Percentiles rank a stretch among this genome's conserved stretches.
phyloP scores from a whole-genome alignment of 495 filamentous ascomycete species.

The Hypomontagnella submonticulosa region DNA sequence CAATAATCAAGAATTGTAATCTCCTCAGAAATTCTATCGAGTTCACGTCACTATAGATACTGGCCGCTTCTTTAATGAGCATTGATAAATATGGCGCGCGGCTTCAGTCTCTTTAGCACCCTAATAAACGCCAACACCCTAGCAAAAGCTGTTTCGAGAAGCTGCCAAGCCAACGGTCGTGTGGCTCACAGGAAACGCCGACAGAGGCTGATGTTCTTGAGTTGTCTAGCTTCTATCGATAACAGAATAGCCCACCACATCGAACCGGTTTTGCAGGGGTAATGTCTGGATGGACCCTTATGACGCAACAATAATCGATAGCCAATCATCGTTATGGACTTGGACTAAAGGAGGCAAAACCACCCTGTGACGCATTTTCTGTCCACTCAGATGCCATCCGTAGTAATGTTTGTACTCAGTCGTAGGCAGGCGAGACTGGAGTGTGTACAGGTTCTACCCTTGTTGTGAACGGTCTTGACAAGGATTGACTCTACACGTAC shows the following conservation, averaged over 20 bases:
- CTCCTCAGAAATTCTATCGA: no score
- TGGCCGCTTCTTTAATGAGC: no score
- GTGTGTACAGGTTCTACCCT: constrained; percentile 7
- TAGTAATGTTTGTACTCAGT: background rate
- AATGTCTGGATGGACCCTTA: constrained; percentile 21
- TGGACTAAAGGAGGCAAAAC: constrained; percentile 47
- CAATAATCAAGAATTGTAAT: no score
- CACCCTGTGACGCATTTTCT: constrained; percentile 20
- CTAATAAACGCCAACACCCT: constrained; percentile 11
- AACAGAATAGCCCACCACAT: background rate
- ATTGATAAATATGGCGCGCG: background rate
- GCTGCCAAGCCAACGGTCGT: constrained; percentile 7
- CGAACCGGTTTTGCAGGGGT: constrained; percentile 41
- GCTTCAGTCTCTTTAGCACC: background rate
- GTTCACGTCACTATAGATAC: no score
- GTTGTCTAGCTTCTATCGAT: constrained; percentile 3
- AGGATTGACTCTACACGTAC: constrained; percentile 12
- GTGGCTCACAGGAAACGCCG: constrained; percentile 22
- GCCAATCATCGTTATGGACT: constrained; percentile 40
- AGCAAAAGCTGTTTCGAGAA: constrained; percentile 12
- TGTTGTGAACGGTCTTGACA: constrained; percentile 18
- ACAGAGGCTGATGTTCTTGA: constrained; percentile 6
- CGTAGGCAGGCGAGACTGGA: background rate
- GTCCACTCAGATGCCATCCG: constrained; percentile 18
- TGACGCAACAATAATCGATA: constrained; percentile 34